These are phyloP conservation scores for Fraxinus quadrangulata DNA, from an alignment of 257 asterid species.

Conservation along the genomic window DNA sequence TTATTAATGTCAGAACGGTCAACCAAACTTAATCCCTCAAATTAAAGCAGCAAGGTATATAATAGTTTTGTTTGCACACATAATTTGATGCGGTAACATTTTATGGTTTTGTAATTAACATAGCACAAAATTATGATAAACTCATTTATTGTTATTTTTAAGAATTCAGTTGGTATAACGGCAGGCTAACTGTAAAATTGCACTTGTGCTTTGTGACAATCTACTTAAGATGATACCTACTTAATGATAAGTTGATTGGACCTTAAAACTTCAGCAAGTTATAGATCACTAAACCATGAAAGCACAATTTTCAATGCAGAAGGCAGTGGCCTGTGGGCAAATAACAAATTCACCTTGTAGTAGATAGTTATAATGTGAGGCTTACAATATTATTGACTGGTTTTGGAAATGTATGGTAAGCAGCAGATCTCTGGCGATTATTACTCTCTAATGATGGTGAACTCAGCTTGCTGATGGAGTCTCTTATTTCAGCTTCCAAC, in stretches of 20 bases:
- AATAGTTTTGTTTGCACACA: background rate
- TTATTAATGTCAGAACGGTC: background rate
- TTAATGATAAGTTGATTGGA: background rate
- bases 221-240: background rate
- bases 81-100: background rate
- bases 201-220: background rate
- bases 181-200: background rate
- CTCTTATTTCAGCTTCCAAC: constrained; percentile 69
- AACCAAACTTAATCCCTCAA: background rate
- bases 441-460: constrained; percentile 36
- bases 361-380: background rate
- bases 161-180: background rate
- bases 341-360: constrained; percentile 11
- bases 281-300: background rate
- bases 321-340: background rate
- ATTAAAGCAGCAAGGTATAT: background rate
- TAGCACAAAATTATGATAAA: background rate
- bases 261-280: background rate
- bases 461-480: constrained; percentile 33
- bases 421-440: constrained; percentile 43
- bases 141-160: background rate
- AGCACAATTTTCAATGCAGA: background rate
- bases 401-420: constrained; percentile 32
- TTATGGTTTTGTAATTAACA: background rate
- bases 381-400: constrained; percentile 52